Base-by-base conservation (phyloP, 2,329 filamentous ascomycete genomes). In the Trichoderma sp. region DNA sequence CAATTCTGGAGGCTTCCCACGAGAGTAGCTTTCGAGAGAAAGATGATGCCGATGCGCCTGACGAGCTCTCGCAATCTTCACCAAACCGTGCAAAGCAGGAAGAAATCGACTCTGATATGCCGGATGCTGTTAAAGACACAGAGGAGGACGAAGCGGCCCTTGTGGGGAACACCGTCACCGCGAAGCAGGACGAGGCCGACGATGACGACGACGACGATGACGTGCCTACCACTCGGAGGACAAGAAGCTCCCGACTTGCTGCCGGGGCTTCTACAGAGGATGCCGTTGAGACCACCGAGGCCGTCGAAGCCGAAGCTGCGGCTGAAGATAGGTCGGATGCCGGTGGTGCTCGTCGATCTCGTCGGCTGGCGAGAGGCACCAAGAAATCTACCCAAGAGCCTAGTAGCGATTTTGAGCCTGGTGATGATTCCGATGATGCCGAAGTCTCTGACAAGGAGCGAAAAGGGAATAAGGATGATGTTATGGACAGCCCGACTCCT, bases 341-440 rank as follows among this genome's bases (percentile, higher is more conserved):
- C 13, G 74, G 73, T n/a, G 73, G 75, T n/a, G 77, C 73, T 6
- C 70, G 73, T 29, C 75, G 76, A 50, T 75, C 79, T 27, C 80
- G 84, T 27, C 84, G 85, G 6, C 75, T 86, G 54, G 87, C 80
- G 13, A 82, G 80, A 64, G 79, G 78, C 12, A 72, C 76, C 60
- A 83, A 81, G 50, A 81, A 81, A 70, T 82, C 82, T 7, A 73
- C 79, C 2, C 82, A 85, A 67, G 86, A 88, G 68, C 83, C 82
- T 5, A 88, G 86, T 61, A 88, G 86, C 71, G 86, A 89, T 70
- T 89, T 88, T 72, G 86, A 89, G 65, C 86, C 86, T 19, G 84
- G 81, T 15, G 84, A 87, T 27, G 86, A 87, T 64, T 87, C 85
- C 0, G 86, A 83, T 5, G 85, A 83, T 9, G 83, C 82, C 12